Conservation (phyloP, 2,329 filamentous ascomycete species). For the Colletotrichum lupini region DNA sequence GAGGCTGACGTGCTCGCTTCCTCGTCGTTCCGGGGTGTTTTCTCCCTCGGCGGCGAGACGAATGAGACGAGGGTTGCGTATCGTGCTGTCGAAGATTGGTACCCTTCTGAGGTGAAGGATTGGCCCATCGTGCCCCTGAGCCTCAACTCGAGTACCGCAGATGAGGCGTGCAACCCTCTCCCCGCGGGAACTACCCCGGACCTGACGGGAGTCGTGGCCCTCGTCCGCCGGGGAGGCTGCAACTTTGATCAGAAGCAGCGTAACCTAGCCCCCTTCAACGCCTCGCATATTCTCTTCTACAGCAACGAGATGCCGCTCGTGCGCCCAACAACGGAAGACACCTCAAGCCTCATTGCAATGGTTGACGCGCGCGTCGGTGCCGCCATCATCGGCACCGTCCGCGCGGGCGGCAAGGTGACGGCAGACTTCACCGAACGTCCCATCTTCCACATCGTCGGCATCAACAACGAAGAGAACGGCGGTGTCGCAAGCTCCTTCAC, state of each 20-base stretch:
- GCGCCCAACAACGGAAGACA: constrained; percentile 10
- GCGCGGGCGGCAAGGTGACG: constrained; percentile 33
- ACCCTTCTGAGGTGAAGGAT: constrained; percentile 28
- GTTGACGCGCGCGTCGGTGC: constrained; percentile 32
- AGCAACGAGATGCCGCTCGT: constrained; percentile 41
- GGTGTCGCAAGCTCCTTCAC: constrained; percentile 49
- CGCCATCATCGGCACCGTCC: constrained; percentile 36
- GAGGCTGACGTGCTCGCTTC: constrained; percentile 38
- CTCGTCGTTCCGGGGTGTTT: constrained; percentile 20
- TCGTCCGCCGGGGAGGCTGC: constrained; percentile 54
- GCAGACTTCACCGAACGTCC: constrained; percentile 36
- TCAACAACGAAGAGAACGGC: constrained; percentile 39
- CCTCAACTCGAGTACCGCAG: constrained; percentile 35
- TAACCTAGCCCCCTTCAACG: constrained; percentile 51
- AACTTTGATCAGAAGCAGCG: constrained; percentile 48
- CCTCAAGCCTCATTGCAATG: constrained; percentile 31
- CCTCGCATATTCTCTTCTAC: constrained; percentile 54
- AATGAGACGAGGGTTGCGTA: constrained; percentile 31
- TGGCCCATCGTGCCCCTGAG: constrained; percentile 42
- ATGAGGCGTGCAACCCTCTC: constrained; percentile 52
- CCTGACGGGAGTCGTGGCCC: constrained; percentile 52
- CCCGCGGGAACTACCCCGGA: constrained; percentile 48
- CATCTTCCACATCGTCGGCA: constrained; percentile 35
- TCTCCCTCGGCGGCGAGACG: not conserved
- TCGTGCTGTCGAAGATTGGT: constrained; percentile 22